Evolutionary conservation across 495 filamentous ascomycete genomes (phyloP), one percentile per base, ranked within the genome.

Genomic region (Penicillium mononematosum): DNA sequence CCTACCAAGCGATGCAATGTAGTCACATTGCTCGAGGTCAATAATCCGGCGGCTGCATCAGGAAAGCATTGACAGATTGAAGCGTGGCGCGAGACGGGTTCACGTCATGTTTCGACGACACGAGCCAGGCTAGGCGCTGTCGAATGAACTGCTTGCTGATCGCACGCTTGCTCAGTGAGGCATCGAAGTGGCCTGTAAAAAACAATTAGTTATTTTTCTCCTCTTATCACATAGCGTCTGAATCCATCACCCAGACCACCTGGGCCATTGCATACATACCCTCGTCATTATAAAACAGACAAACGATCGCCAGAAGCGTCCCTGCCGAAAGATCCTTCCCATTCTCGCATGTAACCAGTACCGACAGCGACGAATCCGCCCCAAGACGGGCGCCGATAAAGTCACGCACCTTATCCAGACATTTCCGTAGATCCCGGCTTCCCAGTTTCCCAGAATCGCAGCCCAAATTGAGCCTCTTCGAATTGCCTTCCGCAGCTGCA

Each of bases 41-140:
- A 64, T 69, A 74, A 67, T 76, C 67, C 39, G 69, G 70, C 44
- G 65, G 61, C 53, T 75, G 61, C 85, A 98, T 94, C 45, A 98
- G 74, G 60, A 90, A 96, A 39, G 87, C 86, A 72, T 97, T 96
- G 39, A 97, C 85, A 53, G 86, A 88, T 68, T 96, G 89, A 48
- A 98, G 71, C 1, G 91, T 96, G 29, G 86, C 79, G 41, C 93
- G 78, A 58, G 84, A 88, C 0, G 91, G 91, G 66, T 94, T 95
- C 16, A 85, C 85, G 58, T 87, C 85, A 20, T 88, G 85, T 60
- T 85, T 80, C 0, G 85, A 83, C 16, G 81, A 85, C 57, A 89
- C 86, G 50, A 97, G 89, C 78, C 86, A 89, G 8, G 88, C 86
- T 16, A 96, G 77, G 51, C 86, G 80, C 50, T 86, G 83, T 51